phyloP scores from a whole-genome alignment of 805 yeast genomes.

The Jamesozyma lodderae region DNA sequence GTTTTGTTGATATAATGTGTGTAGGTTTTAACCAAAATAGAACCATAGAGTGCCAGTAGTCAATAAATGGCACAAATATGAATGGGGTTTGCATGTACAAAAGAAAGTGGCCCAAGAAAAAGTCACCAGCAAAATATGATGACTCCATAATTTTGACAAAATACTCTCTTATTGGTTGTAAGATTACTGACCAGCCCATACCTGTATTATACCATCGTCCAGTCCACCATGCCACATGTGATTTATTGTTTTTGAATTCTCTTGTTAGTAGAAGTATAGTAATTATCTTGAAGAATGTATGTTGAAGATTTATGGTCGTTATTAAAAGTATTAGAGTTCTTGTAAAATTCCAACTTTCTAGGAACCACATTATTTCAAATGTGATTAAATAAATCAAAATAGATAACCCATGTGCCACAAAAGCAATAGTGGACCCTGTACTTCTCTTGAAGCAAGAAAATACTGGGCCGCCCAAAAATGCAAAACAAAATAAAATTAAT shows the following conservation, averaged over 20 bases:
- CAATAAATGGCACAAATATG: slow-evolving; percentile 52
- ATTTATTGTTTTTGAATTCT: slow-evolving; percentile 50
- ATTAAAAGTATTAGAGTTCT: slow-evolving; percentile 55
- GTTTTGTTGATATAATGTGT: slow-evolving; percentile 27
- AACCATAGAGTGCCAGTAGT: slow-evolving; percentile 56
- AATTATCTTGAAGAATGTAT: slow-evolving; percentile 43
- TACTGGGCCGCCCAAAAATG: slow-evolving; percentile 44
- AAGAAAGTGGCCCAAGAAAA: slow-evolving; percentile 48
- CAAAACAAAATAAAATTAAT: slow-evolving; percentile 33
- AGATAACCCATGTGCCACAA: slow-evolving; percentile 44
- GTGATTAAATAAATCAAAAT: slow-evolving; percentile 44
- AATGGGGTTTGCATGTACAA: slow-evolving; percentile 53
- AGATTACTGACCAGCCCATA: slow-evolving; percentile 49
- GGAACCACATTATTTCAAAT: slow-evolving; percentile 56
- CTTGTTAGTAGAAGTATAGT: slow-evolving; percentile 46
- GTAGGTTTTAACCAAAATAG: slow-evolving; percentile 61
- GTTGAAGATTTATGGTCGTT: slow-evolving; percentile 46
- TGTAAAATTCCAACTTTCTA: slow-evolving; percentile 59
- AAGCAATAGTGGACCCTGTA: slow-evolving; percentile 48
- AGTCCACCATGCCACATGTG: slow-evolving; percentile 73
- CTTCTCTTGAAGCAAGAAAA: slow-evolving; percentile 33
- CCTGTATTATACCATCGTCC: slow-evolving; percentile 61
- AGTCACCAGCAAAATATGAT: slow-evolving; percentile 60
- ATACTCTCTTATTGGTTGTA: slow-evolving; percentile 59
- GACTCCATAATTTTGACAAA: slow-evolving; percentile 56